Evolutionary conservation across 2,329 filamentous ascomycete species (phyloP).

Genomic region (Pseudomassariella vexata): DNA sequence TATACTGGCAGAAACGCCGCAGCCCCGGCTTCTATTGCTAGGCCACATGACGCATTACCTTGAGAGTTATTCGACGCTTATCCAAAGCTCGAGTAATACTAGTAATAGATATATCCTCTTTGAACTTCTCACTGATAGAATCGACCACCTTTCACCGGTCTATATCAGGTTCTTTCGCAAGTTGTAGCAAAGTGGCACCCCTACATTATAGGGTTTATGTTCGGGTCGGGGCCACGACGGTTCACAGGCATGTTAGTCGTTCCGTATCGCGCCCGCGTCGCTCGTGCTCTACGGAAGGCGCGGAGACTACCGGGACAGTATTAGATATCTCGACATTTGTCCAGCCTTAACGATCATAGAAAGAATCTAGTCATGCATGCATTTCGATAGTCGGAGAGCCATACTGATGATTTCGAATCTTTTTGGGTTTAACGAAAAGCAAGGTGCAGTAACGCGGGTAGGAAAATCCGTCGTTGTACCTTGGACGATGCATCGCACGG

Average conservation of each 20-base stretch:
- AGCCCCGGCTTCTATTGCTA: slow-evolving; percentile 6
- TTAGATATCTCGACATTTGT: too few relatives aligned
- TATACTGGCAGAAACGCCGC: slow-evolving; percentile 7
- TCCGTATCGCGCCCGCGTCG: slow-evolving; percentile 3
- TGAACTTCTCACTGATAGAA: slow-evolving; percentile 2
- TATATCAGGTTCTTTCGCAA: slow-evolving; percentile 4
- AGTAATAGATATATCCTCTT: slow-evolving; percentile 6
- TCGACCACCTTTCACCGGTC: slow-evolving; percentile 2
- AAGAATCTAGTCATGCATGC: too few relatives aligned
- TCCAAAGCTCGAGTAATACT: slow-evolving; percentile 4
- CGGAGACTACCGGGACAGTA: too few relatives aligned
- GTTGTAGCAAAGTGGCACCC: background rate
- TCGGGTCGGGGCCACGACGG: slow-evolving; percentile 2
- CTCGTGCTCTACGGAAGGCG: slow-evolving; percentile 1
- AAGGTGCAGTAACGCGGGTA: too few relatives aligned
- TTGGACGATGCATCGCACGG: too few relatives aligned
- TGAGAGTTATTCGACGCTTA: slow-evolving; percentile 3
- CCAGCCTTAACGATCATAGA: too few relatives aligned
- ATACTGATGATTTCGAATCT: background rate
- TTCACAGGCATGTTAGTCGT: background rate
- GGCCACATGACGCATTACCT: slow-evolving; percentile 6
- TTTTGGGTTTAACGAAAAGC: too few relatives aligned
- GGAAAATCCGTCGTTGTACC: too few relatives aligned
- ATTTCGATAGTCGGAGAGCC: background rate
- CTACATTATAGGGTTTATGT: background rate